A percentile compares a stretch with the other conserved stretches of the same genome.
phyloP scores from a whole-genome alignment of 164 flowering plant genomes.

The Litsea cubeba region DNA sequence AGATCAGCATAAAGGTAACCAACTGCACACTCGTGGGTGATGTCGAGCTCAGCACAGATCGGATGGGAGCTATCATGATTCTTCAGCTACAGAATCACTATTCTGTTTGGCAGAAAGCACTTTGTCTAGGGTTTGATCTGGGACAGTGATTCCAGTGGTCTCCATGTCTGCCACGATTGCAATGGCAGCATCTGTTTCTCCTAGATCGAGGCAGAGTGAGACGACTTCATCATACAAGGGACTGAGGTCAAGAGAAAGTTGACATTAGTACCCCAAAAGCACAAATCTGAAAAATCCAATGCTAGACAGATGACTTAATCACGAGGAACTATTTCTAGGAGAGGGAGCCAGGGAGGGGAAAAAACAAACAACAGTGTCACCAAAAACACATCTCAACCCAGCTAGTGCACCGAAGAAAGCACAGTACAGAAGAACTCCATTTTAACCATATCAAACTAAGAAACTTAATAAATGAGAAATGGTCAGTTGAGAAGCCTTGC shows the following conservation, averaged over 20 bases:
- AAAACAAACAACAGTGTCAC: background rate
- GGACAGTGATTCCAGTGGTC: slow-evolving; percentile 70
- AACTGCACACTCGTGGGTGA: too few relatives aligned
- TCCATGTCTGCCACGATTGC: slow-evolving; percentile 94
- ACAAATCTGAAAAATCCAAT: too few relatives aligned
- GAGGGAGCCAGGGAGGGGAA: too few relatives aligned
- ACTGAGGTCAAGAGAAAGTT: slow-evolving; percentile 32
- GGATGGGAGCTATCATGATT: slow-evolving; percentile 1
- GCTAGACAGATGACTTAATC: too few relatives aligned
- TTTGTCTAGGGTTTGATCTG: slow-evolving; percentile 66
- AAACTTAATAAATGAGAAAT: too few relatives aligned
- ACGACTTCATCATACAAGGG: slow-evolving; percentile 87
- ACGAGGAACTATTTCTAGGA: too few relatives aligned
- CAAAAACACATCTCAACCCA: background rate
- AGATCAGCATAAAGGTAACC: too few relatives aligned
- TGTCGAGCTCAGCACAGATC: background rate
- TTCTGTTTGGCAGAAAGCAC: slow-evolving; percentile 72
- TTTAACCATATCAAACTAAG: too few relatives aligned
- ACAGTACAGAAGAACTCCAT: background rate
- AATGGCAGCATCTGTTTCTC: slow-evolving; percentile 86
- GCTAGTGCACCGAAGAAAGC: background rate
- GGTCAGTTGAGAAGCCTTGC: background rate
- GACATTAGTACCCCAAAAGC: background rate
- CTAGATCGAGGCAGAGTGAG: slow-evolving; percentile 76
- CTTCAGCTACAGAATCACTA: background rate